Evolutionary conservation across 768 basidiomycete species (phyloP).

Genomic region (Pholiota microspora): DNA sequence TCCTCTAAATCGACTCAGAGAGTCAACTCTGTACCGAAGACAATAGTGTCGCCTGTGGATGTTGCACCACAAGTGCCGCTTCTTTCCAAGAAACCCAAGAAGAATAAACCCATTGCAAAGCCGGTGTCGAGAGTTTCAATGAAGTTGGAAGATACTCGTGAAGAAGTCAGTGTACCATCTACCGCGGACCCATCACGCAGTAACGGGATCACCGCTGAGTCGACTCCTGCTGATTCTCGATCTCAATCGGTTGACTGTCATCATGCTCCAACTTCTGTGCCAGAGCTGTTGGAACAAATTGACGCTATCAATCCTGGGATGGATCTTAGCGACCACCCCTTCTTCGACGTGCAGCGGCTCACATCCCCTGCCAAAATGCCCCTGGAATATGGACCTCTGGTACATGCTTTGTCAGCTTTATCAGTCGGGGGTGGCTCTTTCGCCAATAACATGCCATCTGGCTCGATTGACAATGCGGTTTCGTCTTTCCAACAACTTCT

Average conservation of each 20-base stretch:
- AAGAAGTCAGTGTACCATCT: slow-evolving; percentile 39
- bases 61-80: slow-evolving; percentile 64
- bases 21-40: slow-evolving; percentile 16
- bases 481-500: slow-evolving; percentile 87
- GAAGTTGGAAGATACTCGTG: slow-evolving; percentile 61
- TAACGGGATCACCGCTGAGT: slow-evolving; percentile 34
- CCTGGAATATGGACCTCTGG: slow-evolving; percentile 80
- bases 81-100: slow-evolving; percentile 82
- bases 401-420: slow-evolving; percentile 81
- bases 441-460: slow-evolving; percentile 78
- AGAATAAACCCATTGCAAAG: slow-evolving; percentile 65
- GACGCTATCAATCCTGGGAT: slow-evolving; percentile 58
- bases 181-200: slow-evolving; percentile 46
- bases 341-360: slow-evolving; percentile 72
- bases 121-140: slow-evolving; percentile 42
- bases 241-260: slow-evolving; percentile 59
- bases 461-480: slow-evolving; percentile 88
- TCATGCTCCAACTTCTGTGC: slow-evolving; percentile 47
- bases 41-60: slow-evolving; percentile 21
- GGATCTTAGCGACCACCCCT: slow-evolving; percentile 66
- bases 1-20: slow-evolving; percentile 8
- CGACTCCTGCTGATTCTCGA: slow-evolving; percentile 55
- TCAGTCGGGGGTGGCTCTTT: slow-evolving; percentile 86
- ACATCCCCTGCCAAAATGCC: slow-evolving; percentile 79
- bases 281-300: slow-evolving; percentile 68